Evolutionary conservation across 179 eudicot genomes (phyloP), one percentile per base, ranked within the genome.

Genomic region (Corrigiola litoralis): DNA sequence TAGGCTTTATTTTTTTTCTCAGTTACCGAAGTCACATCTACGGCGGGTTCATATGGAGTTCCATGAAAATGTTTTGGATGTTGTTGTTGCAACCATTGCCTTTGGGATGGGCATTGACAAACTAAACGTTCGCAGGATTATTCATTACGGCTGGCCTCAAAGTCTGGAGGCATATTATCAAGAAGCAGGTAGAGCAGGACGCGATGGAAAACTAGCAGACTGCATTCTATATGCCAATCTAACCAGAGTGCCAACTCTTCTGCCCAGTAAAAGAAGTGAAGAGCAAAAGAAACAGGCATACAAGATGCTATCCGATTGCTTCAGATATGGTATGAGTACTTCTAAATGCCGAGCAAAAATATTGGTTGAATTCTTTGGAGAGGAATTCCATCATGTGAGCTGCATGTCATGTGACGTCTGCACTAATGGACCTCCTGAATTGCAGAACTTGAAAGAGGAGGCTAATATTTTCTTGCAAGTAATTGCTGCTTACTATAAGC

Each of bases 31-130:
- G 80, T 62, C 87, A 45, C 96, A 90, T 63, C 78, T 92, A 59
- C 83, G 95, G 78, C 81, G 76, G 63, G 98, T 92, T 53, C 98
- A 92, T 67, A 73, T 72, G 72, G 92, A 92, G 25, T 92, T 92
- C 64, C 98, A 92, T 61, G 92, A 84, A 46, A 75, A 82, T 54
- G 33, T 71, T 12, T 18, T 92, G 46, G 77, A 90, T 80, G 92
- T 92, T 23, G 90, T 92, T 51, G 96, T 92, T 33, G 96, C 98
- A 34, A 92, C 98, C 23, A 80, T 92, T 78, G 98, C 98, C 63
- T 92, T 92, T 72, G 98, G 98, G 29, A 92, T 92, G 98, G 98
- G 98, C 41, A 92, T 92, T 62, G 98, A 92, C 75, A 92, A 92
- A 79, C 82, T 42, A 42, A 92, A 90, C 41, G 98, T 92, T 31